Base-by-base conservation (phyloP, 2,329 filamentous ascomycete genomes). In the Lasiodiplodia sp. region DNA sequence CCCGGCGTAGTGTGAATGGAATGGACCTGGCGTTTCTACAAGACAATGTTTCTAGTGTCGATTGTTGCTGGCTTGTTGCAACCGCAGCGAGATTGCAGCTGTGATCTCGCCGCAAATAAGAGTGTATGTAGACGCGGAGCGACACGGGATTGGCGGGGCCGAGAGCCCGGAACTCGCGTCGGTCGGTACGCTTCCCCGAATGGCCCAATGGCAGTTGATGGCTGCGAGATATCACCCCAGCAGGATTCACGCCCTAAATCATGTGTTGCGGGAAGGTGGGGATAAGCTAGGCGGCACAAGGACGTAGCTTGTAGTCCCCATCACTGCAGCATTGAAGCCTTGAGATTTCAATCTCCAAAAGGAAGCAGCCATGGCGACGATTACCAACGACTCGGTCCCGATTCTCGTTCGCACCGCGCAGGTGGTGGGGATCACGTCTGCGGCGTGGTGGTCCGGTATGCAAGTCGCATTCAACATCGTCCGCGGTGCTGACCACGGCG, bases 351-450 rank as follows among this genome's bases (percentile, higher is more conserved):
- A 18, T 38, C 18, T n/a, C 16, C 11, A 10, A 14, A 62, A 34
- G 31, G 31, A 34, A 34, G 34, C 57, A 47, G 12, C 38, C 14
- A 63, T 64, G 60, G 34, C 60, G 11, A 23, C 44, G 3, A 16
- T 52, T 34, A 56, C 63, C 18, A 57, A 49, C 51, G 60, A 57
- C 25, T 64, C 60, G 2, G 28, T 68, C 18, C 65, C 67, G 3
- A 18, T 38, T 23, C 40, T 56, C 38, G n/a, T 72, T 23, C 71
- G 70, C 69, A 68, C 71, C 14, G 70, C 70, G 40, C 70, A 71
- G 49, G 62, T 71, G 16, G 66, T 72, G 34, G 71, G 70, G 34
- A 60, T 72, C 14, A 71, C 71, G 4, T 65, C 40, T 28, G 66
- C 70, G 4, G 68, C 62, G 34, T 67, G 44, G 23, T 62, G 70